These are phyloP conservation scores for Saccharomycopsis oosterbeekiorum DNA, from an alignment of 805 yeast species.

Conservation along the genomic window DNA sequence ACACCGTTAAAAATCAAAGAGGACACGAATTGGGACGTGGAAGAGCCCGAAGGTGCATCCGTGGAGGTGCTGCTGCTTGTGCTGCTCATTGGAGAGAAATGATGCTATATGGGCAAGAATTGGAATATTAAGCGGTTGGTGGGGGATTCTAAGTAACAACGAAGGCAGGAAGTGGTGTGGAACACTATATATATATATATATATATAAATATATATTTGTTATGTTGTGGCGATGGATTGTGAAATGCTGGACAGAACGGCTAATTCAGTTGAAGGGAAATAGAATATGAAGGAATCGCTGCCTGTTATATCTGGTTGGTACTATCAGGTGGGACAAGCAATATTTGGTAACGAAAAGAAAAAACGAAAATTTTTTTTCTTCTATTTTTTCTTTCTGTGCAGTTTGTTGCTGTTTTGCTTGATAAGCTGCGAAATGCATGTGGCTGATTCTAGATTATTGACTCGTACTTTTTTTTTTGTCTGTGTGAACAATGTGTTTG, in stretches of 20 bases:
- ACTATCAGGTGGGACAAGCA: too few species aligned
- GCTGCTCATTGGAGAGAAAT: not conserved
- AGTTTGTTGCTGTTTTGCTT: too few species aligned
- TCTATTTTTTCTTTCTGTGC: too few species aligned
- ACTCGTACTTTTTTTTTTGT: not conserved
- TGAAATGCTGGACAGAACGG: not conserved
- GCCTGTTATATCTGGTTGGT: too few species aligned
- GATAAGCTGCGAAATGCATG: not conserved
- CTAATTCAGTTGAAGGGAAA: too few species aligned
- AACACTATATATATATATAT: too few species aligned
- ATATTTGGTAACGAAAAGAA: too few species aligned
- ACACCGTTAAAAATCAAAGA: constrained; percentile 61
- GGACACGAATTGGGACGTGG: constrained; percentile 71
- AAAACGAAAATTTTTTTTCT: too few species aligned
- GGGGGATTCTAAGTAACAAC: not conserved
- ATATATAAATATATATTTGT: too few species aligned
- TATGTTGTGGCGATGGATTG: too few species aligned
- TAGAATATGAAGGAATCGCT: too few species aligned
- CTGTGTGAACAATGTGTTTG: too few species aligned
- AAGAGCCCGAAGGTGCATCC: constrained; percentile 28
- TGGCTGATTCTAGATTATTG: not conserved
- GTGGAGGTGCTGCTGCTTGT: not conserved
- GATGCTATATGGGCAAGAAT: not conserved
- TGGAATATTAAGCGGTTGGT: not conserved
- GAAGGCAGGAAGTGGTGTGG: not conserved